Percentiles rank a stretch among this genome's conserved stretches.
Evolutionary conservation across 257 asterid genomes (phyloP).

Genomic region (Gentiana dahurica): DNA sequence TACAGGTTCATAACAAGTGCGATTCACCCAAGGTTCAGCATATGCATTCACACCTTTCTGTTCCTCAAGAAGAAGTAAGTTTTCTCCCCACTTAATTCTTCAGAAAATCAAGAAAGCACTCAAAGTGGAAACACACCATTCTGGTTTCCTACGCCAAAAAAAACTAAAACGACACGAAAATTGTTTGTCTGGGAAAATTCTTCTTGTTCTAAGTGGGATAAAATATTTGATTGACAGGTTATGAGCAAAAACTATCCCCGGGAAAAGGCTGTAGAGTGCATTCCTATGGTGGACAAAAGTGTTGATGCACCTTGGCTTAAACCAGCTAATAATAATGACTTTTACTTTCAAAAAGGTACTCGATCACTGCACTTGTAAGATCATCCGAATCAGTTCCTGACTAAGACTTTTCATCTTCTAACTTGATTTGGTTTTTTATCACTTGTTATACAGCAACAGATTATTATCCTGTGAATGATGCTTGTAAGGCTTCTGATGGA

Average conservation of each 20-base stretch:
- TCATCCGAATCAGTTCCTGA: too few species aligned
- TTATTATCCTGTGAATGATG: slow-evolving; percentile 17
- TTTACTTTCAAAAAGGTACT: slow-evolving; percentile 41
- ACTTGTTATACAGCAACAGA: slow-evolving; percentile 13
- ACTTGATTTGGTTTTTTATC: too few species aligned
- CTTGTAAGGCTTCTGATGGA: slow-evolving; percentile 31
- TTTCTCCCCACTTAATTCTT: background rate
- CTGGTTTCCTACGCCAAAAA: background rate
- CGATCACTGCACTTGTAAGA: background rate
- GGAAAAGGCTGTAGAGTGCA: slow-evolving; percentile 11
- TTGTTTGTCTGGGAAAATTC: too few species aligned
- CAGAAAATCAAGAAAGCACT: background rate
- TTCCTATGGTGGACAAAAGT: slow-evolving; percentile 41
- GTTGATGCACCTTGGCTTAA: slow-evolving; percentile 40
- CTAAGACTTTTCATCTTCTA: too few species aligned
- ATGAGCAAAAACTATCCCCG: slow-evolving; percentile 1
- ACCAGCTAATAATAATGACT: slow-evolving; percentile 20
- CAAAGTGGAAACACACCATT: background rate
- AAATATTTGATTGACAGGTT: slow-evolving; percentile 3
- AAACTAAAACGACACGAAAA: too few species aligned
- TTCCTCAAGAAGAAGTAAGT: slow-evolving; percentile 67
- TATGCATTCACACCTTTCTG: slow-evolving; percentile 33
- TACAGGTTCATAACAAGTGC: slow-evolving; percentile 7
- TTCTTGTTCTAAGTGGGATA: background rate
- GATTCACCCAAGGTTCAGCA: slow-evolving; percentile 24